Evolutionary conservation across 495 filamentous ascomycete species (phyloP), one percentile per base, ranked within the genome.

Genomic region (Evernia prunastri): DNA sequence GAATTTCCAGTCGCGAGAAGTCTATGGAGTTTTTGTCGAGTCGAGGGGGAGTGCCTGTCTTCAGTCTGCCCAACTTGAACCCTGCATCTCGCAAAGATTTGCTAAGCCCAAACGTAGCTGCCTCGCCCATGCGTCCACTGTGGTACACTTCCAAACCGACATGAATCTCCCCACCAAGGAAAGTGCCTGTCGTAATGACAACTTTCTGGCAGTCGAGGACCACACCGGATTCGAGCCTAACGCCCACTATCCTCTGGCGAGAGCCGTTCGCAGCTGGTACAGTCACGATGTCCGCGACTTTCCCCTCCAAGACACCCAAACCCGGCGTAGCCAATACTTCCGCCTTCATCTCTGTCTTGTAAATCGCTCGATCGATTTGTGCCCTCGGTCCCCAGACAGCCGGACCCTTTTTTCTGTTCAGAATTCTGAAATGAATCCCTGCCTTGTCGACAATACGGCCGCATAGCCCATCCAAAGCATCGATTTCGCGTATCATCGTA

Each of bases 371-470:
- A 75, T 98, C 94, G 73, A 98, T 98, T 79, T 98, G 94, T 61
- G 94, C 94, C 62, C 94, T 83, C 3, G 91, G 94, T 20, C 92
- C 94, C 94, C 94, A 98, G 61, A 98, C 94, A 10, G 95, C 94
- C 5, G 93, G 90, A 0, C 94, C 94, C 69, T 97, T 97, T 49
- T 82, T 90, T 33, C 85, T 75, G 73, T 98, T 98, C 66, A 98
- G 75, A 10, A 95, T 81, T 56, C 86, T 85, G 74, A 98, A 98
- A 75, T 96, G 92, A 23, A 96, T 80, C 20, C 92, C 94, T 29
- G 94, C 89, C 75, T 93, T 96, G 74, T 98, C 94, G 47, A 96
- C 89, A 35, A 96, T 90, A 13, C 91, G 82, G 3, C 91, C 93
- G 0, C 89, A 88, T 13, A 98, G 81, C 3, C 94, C 94, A 73